phyloP scores from a whole-genome alignment of 2,329 filamentous ascomycete species.

The Claviceps arundinis region DNA sequence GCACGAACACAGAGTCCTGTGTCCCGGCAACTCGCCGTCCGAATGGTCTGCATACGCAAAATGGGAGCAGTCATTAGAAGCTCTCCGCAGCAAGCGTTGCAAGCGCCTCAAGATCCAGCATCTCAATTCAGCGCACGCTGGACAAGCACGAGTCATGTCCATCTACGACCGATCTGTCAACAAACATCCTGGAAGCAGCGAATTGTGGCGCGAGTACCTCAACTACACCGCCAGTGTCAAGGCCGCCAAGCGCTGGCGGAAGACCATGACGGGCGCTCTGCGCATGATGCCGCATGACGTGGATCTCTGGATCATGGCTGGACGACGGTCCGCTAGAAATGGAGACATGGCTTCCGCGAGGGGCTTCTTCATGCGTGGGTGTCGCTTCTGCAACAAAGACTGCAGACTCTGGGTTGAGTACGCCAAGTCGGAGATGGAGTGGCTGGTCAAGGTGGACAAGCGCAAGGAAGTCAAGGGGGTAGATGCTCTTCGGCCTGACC shows the following conservation, averaged over 20 bases:
- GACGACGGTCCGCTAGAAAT: conserved; percentile 61
- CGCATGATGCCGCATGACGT: conserved; percentile 75
- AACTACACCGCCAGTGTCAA: conserved; percentile 61
- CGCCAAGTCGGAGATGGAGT: conserved; percentile 82
- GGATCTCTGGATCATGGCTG: conserved; percentile 77
- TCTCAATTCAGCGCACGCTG: conserved; percentile 51
- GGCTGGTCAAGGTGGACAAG: conserved; percentile 67
- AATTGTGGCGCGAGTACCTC: conserved; percentile 83
- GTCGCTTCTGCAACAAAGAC: conserved; percentile 74
- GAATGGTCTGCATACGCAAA: conserved; percentile 78
- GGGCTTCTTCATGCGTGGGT: conserved; percentile 74
- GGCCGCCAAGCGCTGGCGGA: conserved; percentile 52
- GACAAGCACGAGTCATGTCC: conserved; percentile 73
- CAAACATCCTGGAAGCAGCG: conserved; percentile 69
- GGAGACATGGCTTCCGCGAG: conserved; percentile 80
- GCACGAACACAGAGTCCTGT: conserved; percentile 82
- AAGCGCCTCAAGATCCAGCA: conserved; percentile 64
- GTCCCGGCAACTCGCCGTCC: conserved; percentile 58
- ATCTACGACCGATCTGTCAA: conserved; percentile 77
- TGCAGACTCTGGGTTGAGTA: conserved; percentile 78
- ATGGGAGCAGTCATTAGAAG: conserved; percentile 58
- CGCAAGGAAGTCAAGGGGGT: conserved; percentile 43
- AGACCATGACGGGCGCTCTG: conserved; percentile 53
- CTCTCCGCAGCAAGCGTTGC: conserved; percentile 69
- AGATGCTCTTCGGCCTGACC: conserved; percentile 31